Evolutionary conservation across 2,329 filamentous ascomycete genomes (phyloP), one percentile per base, ranked within the genome.

Genomic region (Tolypocladium inflatum): DNA sequence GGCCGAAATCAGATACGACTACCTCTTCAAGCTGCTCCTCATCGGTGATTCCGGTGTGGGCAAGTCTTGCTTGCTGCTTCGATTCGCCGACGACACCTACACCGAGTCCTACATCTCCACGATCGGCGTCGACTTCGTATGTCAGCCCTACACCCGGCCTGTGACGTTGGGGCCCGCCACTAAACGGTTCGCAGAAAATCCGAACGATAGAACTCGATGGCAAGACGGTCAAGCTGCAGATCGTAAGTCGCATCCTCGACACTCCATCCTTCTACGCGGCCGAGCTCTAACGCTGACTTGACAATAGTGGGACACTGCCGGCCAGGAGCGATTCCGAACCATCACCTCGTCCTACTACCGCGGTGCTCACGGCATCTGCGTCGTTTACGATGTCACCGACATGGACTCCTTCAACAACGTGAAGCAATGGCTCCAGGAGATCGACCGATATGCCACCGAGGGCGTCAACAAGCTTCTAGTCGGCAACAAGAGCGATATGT

Each of bases 321-420:
- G 94, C 67, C 94, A 99, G 80, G 94, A 99, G 80, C 91, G 94
- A 71, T 99, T 99, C 91, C 89, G 94, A 76, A 99, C 94, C 70
- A 99, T 99, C 80, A 99, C 94, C 62, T 97, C 93, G 48, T 97
- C 94, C 62, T 99, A 99, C 85, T 99, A 99, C 83, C 91, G 94
- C 73, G 94, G 94, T 71, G 94, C 94, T 66, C 94, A 97, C 79
- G 94, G 94, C 69, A 99, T 99, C 79, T 99, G 94, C 79, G 93
- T 99, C 67, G 94, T 99, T 74, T 99, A 97, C 84, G 94, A 99
- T 87, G 94, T 99, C 72, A 99, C 94, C 67, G 94, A 99, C 76
- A 97, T 97, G 93, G 94, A 97, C 76, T 96, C 91, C 37, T 99
- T 99, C 90, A 97, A 99, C 87, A 99, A 97, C 81, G 94, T 99